These are phyloP conservation scores for Petasospora fabianii DNA, from an alignment of 1,139 yeast species.

Conservation along the genomic window DNA sequence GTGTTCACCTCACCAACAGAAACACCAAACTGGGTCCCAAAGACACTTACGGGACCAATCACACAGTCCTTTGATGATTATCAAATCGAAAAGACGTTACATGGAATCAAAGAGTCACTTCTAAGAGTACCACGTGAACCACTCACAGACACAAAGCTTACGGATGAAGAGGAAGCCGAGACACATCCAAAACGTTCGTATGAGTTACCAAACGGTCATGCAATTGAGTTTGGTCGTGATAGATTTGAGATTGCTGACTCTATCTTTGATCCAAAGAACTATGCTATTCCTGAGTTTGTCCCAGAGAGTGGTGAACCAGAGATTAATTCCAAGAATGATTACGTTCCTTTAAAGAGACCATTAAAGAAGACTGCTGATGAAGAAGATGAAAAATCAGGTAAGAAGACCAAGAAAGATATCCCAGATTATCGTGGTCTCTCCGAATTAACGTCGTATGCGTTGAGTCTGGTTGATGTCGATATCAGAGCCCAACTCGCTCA, in stretches of 20 bases:
- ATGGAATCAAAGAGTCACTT: constrained; percentile 62
- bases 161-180: constrained; percentile 13
- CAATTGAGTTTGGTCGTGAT: constrained; percentile 50
- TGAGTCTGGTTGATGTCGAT: constrained; percentile 79
- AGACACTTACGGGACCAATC: constrained; percentile 20
- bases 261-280: constrained; percentile 60
- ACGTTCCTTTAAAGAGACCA: constrained; percentile 66
- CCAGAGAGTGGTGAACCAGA: constrained; percentile 29
- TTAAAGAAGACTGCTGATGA: constrained; percentile 30
- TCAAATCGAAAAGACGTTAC: constrained; percentile 33
- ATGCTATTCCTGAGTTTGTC: constrained; percentile 27
- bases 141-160: constrained; percentile 8
- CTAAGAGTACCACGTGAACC: constrained; percentile 41
- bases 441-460: constrained; percentile 64
- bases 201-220: constrained; percentile 77
- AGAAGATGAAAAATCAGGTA: constrained; percentile 11
- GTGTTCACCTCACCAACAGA: constrained; percentile 16
- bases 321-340: constrained; percentile 42
- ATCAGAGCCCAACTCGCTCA: constrained; percentile 87
- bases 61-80: constrained; percentile 40
- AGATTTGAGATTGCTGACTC: constrained; percentile 71
- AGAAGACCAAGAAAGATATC: constrained; percentile 25
- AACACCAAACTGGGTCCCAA: constrained; percentile 28
- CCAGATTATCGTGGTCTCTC: constrained; percentile 52
- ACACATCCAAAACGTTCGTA: constrained; percentile 44